Evolutionary conservation across 768 basidiomycete species (phyloP).

Genomic region (Pseudohyphozyma bogoriensis): DNA sequence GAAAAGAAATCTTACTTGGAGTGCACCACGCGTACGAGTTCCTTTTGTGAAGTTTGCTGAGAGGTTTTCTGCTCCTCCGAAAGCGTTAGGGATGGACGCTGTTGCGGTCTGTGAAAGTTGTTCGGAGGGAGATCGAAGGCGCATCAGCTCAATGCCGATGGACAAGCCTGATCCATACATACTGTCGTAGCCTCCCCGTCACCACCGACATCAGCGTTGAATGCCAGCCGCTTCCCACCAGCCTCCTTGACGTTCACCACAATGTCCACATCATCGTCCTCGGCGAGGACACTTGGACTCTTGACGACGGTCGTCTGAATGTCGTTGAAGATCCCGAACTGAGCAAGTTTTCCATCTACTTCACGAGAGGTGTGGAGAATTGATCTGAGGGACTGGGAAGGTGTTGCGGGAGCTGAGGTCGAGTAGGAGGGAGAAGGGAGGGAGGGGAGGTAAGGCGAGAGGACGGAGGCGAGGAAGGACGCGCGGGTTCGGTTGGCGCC

Average conservation of each 20-base stretch:
- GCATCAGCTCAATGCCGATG: not conserved
- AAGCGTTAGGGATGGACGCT: constrained; percentile 70
- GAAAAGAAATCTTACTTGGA: constrained; percentile 53
- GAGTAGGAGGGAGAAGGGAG: constrained; percentile 32
- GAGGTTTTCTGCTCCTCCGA: constrained; percentile 82
- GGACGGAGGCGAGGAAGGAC: constrained; percentile 68
- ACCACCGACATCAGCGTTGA: constrained; percentile 83
- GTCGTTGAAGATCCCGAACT: constrained; percentile 65
- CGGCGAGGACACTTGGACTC: constrained; percentile 48
- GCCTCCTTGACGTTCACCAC: constrained; percentile 67
- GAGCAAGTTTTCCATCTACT: constrained; percentile 55
- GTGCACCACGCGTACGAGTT: constrained; percentile 75
- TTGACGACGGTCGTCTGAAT: constrained; percentile 57
- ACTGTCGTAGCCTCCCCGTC: constrained; percentile 86
- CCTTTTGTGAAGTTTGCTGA: constrained; percentile 74
- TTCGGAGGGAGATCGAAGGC: no score
- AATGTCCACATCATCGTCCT: constrained; percentile 61
- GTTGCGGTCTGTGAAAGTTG: constrained; percentile 58
- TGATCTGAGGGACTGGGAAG: constrained; percentile 47
- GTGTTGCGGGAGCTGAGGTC: constrained; percentile 32
- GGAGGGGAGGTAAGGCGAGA: constrained; percentile 52
- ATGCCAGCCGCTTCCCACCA: constrained; percentile 64
- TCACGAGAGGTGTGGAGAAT: constrained; percentile 60
- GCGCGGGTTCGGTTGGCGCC: constrained; percentile 64
- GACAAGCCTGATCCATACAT: constrained; percentile 45